Percentiles rank a stretch among this genome's conserved stretches.
These are phyloP conservation scores for Linaria vulgaris DNA, from an alignment of 257 asterid genomes.

Conservation along the genomic window DNA sequence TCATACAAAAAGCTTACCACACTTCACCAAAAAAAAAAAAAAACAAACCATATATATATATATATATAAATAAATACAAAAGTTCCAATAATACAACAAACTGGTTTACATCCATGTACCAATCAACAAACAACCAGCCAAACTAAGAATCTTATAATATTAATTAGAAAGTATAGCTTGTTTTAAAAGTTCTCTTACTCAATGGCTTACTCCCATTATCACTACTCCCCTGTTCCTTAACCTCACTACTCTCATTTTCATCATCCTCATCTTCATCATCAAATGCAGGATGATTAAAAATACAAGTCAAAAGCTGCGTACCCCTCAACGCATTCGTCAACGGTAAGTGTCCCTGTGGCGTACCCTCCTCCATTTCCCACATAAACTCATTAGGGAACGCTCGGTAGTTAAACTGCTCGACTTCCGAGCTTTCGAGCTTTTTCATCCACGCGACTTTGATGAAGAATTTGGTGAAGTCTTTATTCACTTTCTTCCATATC, in stretches of 20 bases:
- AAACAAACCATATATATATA: too few relatives aligned
- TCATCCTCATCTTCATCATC: constrained; percentile 35
- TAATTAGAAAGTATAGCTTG: constrained; percentile 50
- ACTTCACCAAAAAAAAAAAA: too few relatives aligned
- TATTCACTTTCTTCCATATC: constrained; percentile 54
- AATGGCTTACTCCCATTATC: constrained; percentile 25
- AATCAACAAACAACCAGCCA: too few relatives aligned
- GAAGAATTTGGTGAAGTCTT: constrained; percentile 69
- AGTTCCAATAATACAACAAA: too few relatives aligned
- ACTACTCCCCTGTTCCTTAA: constrained; percentile 20
- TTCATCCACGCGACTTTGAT: constrained; percentile 85
- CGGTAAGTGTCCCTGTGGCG: constrained; percentile 85
- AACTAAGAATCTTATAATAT: too few relatives aligned
- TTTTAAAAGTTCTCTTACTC: constrained; percentile 36
- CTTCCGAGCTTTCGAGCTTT: constrained; percentile 60
- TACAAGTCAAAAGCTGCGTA: constrained; percentile 56
- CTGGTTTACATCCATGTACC: too few relatives aligned
- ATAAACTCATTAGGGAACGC: constrained; percentile 73
- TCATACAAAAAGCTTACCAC: too few relatives aligned
- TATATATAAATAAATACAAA: too few relatives aligned
- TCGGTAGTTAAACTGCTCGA: constrained; percentile 75
- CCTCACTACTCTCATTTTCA: constrained; percentile 21
- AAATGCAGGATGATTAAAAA: constrained; percentile 72
- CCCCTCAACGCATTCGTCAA: constrained; percentile 88
- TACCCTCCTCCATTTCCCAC: constrained; percentile 62